phyloP scores from a whole-genome alignment of 371 early-diverging fungal species.

The Mortierella sp. region DNA sequence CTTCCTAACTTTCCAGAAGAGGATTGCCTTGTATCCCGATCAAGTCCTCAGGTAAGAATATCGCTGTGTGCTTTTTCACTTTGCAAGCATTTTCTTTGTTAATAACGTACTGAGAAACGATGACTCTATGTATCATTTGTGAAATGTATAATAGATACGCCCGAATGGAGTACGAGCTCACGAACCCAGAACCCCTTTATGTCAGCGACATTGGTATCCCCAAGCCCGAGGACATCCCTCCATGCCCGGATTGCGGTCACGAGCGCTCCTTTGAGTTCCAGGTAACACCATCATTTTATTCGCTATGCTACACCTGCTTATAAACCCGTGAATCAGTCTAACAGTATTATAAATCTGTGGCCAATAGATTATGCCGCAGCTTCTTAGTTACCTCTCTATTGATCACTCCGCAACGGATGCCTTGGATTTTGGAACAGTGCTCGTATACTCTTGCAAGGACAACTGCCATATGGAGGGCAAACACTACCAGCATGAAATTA shows the following conservation, averaged over 20 bases:
- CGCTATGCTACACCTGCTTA: background rate
- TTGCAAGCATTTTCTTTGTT: too few species aligned
- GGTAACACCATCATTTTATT: constrained; percentile 53
- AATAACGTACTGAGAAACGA: background rate
- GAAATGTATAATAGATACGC: constrained; percentile 61
- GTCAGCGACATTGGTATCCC: constrained; percentile 82
- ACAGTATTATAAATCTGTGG: background rate
- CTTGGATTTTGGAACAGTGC: constrained; percentile 93
- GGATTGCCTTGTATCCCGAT: constrained; percentile 80
- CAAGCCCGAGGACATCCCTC: constrained; percentile 63
- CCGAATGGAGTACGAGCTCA: constrained; percentile 74
- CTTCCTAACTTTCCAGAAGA: constrained; percentile 92
- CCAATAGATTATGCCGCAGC: constrained; percentile 81
- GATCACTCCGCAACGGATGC: constrained; percentile 78
- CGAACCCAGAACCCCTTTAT: constrained; percentile 78
- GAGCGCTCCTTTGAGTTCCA: constrained; percentile 93
- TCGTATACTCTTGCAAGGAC: constrained; percentile 87
- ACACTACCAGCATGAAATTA: constrained; percentile 72
- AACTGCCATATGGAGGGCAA: constrained; percentile 77
- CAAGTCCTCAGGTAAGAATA: constrained; percentile 85
- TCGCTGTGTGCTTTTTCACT: too few species aligned
- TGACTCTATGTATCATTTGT: background rate
- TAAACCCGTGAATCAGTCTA: background rate
- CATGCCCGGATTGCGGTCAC: constrained; percentile 82
- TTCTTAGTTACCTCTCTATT: constrained; percentile 85